Evolutionary conservation across 768 basidiomycete genomes (phyloP), one percentile per base, ranked within the genome.

Genomic region (Podaxis rugospora): DNA sequence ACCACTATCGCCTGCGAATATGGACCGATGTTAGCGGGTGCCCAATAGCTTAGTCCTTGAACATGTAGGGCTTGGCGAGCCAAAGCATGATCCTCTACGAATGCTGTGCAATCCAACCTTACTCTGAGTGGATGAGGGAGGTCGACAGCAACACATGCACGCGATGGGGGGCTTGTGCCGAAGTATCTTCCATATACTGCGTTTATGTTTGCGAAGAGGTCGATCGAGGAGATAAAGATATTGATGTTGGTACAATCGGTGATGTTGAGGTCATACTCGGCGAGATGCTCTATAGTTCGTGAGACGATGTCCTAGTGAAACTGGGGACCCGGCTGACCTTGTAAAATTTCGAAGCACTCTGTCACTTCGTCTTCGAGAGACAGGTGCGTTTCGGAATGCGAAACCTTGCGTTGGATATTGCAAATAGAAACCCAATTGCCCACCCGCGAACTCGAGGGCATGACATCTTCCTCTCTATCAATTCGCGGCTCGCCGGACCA

Each of bases 21-120:
- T 3, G 97, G 97, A 0, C 97, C 97, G 57, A 99, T 98, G 71
- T 98, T 99, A 9, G 97, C 97, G 11, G 97, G 95, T 27, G 95
- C 97, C 97, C 97, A 99, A 69, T 98, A 98, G 72, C 96, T 98
- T 63, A 98, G 69, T 7, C 95, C 83, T 73, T 98, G 97, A 1
- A 99, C 97, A 69, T 99, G 97, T 49, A 98, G 78, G 0, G 92
- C 88, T 58, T 84, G 84, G 47, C 95, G 77, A 58, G 85, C 80
- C 4, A 67, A 53, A 5, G 68, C 51, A 18, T 59, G 68, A 7
- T 59, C 64, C 67, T 81, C 80, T 4, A 74, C 69, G 69, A 81
- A 90, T n/a, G 93, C 93, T n/a, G 91, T 74, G 64, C 89, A 92
- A 62, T 98, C 95, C 23, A 99, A 71, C 57, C 80, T 76, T 28